Evolutionary conservation across 495 filamentous ascomycete species (phyloP).

Genomic region (Geopyxis carbonaria): DNA sequence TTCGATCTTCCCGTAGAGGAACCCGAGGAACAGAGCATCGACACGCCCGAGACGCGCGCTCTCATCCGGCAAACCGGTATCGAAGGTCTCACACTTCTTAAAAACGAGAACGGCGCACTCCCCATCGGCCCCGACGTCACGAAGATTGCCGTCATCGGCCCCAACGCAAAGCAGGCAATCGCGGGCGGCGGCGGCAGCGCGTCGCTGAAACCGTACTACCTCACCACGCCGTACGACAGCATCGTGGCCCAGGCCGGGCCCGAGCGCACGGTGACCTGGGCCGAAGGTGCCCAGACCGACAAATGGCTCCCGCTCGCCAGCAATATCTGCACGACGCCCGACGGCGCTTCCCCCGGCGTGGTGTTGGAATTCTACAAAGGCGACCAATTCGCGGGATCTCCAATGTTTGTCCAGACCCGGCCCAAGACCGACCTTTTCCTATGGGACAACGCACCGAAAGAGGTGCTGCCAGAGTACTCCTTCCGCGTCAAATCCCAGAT

Average conservation of each 20-base stretch:
- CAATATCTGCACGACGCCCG: constrained; percentile 37
- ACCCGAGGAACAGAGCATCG: constrained; percentile 44
- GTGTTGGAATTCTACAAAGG: constrained; percentile 46
- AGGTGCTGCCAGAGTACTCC: constrained; percentile 44
- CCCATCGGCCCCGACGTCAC: constrained; percentile 46
- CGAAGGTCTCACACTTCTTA: constrained; percentile 61
- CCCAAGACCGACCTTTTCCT: constrained; percentile 48
- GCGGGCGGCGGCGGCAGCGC: constrained; percentile 72
- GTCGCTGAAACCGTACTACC: constrained; percentile 63
- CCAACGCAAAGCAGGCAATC: constrained; percentile 61
- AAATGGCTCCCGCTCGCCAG: constrained; percentile 50
- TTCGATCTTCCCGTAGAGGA: constrained; percentile 36
- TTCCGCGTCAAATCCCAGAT: constrained; percentile 40
- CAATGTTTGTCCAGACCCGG: constrained; percentile 36
- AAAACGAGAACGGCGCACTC: constrained; percentile 51
- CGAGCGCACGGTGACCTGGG: constrained; percentile 31
- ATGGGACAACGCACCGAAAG: constrained; percentile 49
- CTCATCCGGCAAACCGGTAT: constrained; percentile 53
- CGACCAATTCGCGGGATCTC: constrained; percentile 41
- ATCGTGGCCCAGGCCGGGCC: constrained; percentile 31
- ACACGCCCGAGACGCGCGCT: constrained; percentile 46
- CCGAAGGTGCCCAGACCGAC: constrained; percentile 40
- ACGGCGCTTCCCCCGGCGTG: constrained; percentile 41
- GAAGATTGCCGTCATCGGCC: constrained; percentile 61
- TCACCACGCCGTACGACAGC: constrained; percentile 40